phyloP scores from a whole-genome alignment of 2,329 filamentous ascomycete genomes.

The Grosmannia penicillata region DNA sequence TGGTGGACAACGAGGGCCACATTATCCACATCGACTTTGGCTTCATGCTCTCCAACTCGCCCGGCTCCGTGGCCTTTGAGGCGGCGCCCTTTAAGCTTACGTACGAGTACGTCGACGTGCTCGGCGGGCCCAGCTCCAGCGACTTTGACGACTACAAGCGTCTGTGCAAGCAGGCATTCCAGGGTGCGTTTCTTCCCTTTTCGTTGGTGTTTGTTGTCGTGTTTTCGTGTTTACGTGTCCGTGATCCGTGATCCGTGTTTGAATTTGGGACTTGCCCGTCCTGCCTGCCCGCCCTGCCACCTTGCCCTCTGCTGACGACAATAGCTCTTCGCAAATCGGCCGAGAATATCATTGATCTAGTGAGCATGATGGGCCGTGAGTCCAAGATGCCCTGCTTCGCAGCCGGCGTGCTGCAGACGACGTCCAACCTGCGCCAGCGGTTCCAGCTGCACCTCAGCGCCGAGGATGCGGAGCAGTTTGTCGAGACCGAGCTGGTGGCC shows the following conservation, averaged over 20 bases:
- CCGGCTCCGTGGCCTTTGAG: conserved; percentile 72
- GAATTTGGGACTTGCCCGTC: too few species aligned
- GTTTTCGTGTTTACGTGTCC: neutral
- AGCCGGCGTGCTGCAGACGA: conserved; percentile 57
- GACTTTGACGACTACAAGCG: conserved; percentile 65
- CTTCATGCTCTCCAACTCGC: conserved; percentile 80
- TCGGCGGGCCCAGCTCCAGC: conserved; percentile 56
- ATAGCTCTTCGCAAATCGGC: conserved; percentile 57
- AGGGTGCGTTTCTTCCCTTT: conserved; percentile 33
- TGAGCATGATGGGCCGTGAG: conserved; percentile 71
- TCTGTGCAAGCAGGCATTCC: conserved; percentile 71
- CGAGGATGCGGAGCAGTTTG: conserved; percentile 67
- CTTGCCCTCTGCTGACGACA: conserved; percentile 5
- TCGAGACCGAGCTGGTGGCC: conserved; percentile 62
- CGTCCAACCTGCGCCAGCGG: conserved; percentile 52
- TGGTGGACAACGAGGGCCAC: conserved; percentile 74
- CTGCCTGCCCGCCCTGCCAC: too few species aligned
- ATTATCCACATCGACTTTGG: conserved; percentile 84
- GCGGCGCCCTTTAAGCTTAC: conserved; percentile 74
- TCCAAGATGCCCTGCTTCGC: conserved; percentile 77
- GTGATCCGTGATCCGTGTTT: too few species aligned
- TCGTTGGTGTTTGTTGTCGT: neutral
- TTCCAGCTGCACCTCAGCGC: conserved; percentile 74
- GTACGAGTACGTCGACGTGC: conserved; percentile 71
- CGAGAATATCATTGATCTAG: conserved; percentile 67